A percentile compares a stretch with the other conserved stretches of the same genome.
Evolutionary conservation across 164 flowering plant genomes (phyloP).

Genomic region (Nymphaea colorata): DNA sequence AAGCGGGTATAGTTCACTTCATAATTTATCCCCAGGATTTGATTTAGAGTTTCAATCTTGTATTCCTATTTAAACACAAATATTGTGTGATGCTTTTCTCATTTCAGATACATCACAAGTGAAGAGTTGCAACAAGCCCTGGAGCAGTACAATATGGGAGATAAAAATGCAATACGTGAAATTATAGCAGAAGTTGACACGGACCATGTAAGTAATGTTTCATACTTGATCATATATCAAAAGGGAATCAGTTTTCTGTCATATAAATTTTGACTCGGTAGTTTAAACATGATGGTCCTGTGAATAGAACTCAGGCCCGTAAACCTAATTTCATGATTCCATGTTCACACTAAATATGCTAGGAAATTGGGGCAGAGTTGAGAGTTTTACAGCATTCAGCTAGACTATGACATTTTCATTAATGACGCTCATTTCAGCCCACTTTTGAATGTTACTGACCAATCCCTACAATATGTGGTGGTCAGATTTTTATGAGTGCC

Average conservation of each 20-base stretch:
- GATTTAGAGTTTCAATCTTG: no score
- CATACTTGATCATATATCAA: background rate
- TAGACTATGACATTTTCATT: no score
- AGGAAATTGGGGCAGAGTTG: no score
- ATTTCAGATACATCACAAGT: conserved; percentile 67
- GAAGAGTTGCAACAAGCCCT: conserved; percentile 85
- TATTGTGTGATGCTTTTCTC: background rate
- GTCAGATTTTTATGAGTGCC: no score
- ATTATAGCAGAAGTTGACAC: conserved; percentile 96
- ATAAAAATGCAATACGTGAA: conserved; percentile 74
- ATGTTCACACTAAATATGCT: no score
- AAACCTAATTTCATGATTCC: no score
- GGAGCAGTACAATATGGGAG: conserved; percentile 82
- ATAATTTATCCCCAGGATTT: background rate
- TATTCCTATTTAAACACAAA: background rate
- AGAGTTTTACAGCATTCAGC: no score
- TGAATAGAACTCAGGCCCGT: no score
- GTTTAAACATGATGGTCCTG: no score
- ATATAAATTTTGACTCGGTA: background rate
- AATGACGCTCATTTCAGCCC: no score
- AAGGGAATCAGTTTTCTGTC: background rate
- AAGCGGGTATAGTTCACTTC: conserved; percentile 58
- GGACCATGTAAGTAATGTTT: conserved; percentile 41
- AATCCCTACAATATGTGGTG: no score
- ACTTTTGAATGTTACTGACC: no score